These are phyloP conservation scores for Fraxinus platypoda DNA, from an alignment of 305 asterid species.

Conservation along the genomic window DNA sequence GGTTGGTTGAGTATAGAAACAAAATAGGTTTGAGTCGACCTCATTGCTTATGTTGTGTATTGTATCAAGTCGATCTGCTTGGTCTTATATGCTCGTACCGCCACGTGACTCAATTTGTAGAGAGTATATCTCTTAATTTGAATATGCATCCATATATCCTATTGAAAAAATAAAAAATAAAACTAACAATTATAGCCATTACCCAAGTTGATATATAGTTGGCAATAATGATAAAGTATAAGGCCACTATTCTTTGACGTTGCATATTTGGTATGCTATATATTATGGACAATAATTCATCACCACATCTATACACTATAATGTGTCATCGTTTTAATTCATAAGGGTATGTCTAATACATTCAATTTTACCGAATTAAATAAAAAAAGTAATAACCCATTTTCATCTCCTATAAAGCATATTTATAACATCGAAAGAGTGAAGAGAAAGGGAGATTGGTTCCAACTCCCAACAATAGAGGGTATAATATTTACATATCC, in stretches of 20 bases:
- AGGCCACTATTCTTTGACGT: neutral
- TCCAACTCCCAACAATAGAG: constrained; percentile 29
- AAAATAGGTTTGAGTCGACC: neutral
- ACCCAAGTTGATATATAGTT: neutral
- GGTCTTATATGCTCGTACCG: neutral
- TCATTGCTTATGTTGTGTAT: neutral
- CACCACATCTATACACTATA: neutral
- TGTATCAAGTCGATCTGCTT: neutral
- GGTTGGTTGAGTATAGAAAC: neutral
- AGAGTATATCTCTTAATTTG: too few species aligned
- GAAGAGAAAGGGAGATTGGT: constrained; percentile 31
- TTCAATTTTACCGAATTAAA: too few species aligned
- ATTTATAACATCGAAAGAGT: constrained; percentile 30
- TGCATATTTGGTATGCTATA: neutral
- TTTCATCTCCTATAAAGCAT: neutral
- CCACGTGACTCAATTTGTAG: too few species aligned
- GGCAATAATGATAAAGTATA: neutral
- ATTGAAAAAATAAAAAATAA: too few species aligned
- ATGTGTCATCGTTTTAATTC: neutral
- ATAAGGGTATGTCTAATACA: too few species aligned
- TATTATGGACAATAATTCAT: neutral
- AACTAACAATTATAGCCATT: neutral
- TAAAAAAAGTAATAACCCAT: neutral
- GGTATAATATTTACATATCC: neutral
- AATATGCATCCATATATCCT: too few species aligned